These are phyloP conservation scores for Malassezia obtusa DNA, from an alignment of 1,284 basidiomycete species.

Conservation along the genomic window DNA sequence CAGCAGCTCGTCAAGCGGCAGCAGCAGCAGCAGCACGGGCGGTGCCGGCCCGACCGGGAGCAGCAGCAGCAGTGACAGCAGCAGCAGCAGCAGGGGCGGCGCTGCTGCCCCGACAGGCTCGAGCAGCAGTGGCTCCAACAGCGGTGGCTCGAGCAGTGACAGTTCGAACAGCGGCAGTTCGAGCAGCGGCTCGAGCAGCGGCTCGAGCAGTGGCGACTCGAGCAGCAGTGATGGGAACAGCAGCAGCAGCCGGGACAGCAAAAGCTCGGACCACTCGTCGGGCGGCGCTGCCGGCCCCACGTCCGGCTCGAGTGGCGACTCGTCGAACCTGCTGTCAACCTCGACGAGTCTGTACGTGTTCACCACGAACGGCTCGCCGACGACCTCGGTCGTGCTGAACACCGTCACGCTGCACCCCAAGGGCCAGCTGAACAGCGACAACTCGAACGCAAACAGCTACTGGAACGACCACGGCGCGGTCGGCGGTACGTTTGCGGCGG, in stretches of 20 bases:
- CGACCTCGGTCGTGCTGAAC: not conserved
- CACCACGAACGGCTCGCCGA: not conserved
- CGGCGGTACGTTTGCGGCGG: constrained; percentile 45
- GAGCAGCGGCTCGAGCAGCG: not conserved
- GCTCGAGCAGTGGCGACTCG: not conserved
- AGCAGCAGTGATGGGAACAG: not conserved
- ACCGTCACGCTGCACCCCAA: not conserved
- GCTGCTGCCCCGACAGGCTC: not conserved
- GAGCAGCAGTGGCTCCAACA: not conserved
- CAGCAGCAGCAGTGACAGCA: not conserved
- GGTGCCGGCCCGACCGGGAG: not conserved
- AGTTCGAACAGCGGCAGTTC: not conserved
- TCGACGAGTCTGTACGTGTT: constrained; percentile 2
- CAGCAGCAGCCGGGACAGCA: constrained; percentile 1
- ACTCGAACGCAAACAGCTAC: constrained; percentile 19
- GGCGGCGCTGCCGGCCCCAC: no score
- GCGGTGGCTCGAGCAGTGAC: not conserved
- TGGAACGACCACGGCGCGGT: constrained; percentile 43
- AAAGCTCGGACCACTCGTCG: not conserved
- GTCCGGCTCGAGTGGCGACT: not conserved
- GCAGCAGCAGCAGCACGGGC: not conserved
- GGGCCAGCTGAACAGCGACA: not conserved
- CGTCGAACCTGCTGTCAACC: not conserved
- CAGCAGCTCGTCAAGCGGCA: not conserved
- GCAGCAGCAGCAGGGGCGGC: not conserved